These are phyloP conservation scores for Entonaema liquescens DNA, from an alignment of 495 filamentous ascomycete species.

Conservation along the genomic window DNA sequence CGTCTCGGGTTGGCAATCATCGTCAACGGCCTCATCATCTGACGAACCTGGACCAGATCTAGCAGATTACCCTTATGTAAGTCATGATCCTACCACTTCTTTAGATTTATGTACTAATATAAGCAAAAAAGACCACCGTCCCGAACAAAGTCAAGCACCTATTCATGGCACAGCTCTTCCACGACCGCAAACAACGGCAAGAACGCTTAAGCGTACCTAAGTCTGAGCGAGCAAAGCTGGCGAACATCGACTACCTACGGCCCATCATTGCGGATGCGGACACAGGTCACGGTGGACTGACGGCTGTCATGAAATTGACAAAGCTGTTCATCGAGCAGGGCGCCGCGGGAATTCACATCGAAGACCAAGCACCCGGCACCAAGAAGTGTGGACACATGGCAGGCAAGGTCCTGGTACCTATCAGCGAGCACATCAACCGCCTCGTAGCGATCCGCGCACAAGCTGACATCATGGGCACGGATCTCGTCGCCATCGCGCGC, in stretches of 20 bases:
- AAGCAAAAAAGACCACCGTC: slow-evolving; percentile 78
- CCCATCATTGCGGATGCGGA: slow-evolving; percentile 98
- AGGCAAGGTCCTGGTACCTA: slow-evolving; percentile 96
- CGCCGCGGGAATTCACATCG: slow-evolving; percentile 97
- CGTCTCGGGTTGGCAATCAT: slow-evolving; percentile 98
- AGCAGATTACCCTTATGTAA: slow-evolving; percentile 95
- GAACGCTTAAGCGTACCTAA: slow-evolving; percentile 85
- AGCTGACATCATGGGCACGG: slow-evolving; percentile 96
- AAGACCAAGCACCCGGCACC: slow-evolving; percentile 97
- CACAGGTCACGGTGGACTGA: slow-evolving; percentile 95
- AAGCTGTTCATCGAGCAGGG: slow-evolving; percentile 98
- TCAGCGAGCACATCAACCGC: slow-evolving; percentile 98
- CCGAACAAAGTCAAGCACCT: slow-evolving; percentile 98
- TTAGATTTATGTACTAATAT: slow-evolving; percentile 5
- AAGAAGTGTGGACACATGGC: slow-evolving; percentile 99
- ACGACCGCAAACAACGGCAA: slow-evolving; percentile 98
- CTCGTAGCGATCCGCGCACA: slow-evolving; percentile 96
- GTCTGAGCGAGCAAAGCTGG: slow-evolving; percentile 73
- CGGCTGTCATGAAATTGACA: slow-evolving; percentile 98
- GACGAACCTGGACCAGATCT: slow-evolving; percentile 98
- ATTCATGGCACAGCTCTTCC: slow-evolving; percentile 98
- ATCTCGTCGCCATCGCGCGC: slow-evolving; percentile 89
- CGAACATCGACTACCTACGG: slow-evolving; percentile 91
- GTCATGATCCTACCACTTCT: slow-evolving; percentile 36
- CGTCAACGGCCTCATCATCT: slow-evolving; percentile 90